Evolutionary conservation across 2,329 filamentous ascomycete species (phyloP).

Genomic region (Penicillium sp.): DNA sequence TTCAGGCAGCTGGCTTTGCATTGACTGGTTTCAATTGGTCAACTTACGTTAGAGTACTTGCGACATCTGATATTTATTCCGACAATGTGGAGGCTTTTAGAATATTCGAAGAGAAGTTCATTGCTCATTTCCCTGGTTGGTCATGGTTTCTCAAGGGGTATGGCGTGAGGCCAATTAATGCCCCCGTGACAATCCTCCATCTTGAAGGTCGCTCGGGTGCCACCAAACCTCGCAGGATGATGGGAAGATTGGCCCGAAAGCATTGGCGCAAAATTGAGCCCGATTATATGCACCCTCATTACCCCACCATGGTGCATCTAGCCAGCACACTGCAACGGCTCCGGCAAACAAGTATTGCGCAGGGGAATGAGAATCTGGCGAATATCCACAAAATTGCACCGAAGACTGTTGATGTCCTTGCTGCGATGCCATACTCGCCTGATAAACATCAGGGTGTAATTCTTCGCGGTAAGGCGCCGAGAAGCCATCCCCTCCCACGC

Average conservation of each 20-base stretch:
- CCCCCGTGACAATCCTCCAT: slow-evolving; percentile 28
- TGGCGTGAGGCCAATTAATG: slow-evolving; percentile 27
- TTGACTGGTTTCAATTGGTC: slow-evolving; percentile 81
- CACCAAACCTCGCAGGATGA: slow-evolving; percentile 19
- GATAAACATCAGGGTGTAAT: slow-evolving; percentile 42
- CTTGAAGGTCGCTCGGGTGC: slow-evolving; percentile 26
- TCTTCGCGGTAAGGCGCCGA: slow-evolving; percentile 31
- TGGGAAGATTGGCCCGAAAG: slow-evolving; percentile 30
- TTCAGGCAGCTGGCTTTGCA: slow-evolving; percentile 65
- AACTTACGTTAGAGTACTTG: slow-evolving; percentile 66
- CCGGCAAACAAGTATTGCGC: slow-evolving; percentile 33
- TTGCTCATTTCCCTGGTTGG: slow-evolving; percentile 79
- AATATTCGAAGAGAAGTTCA: slow-evolving; percentile 73
- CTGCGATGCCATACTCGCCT: slow-evolving; percentile 37
- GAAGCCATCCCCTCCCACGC: neutral
- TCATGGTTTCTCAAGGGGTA: slow-evolving; percentile 33
- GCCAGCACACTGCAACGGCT: slow-evolving; percentile 39
- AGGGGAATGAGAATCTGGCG: slow-evolving; percentile 30
- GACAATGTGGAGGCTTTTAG: slow-evolving; percentile 61
- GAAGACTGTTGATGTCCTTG: slow-evolving; percentile 35
- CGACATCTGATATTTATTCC: slow-evolving; percentile 55
- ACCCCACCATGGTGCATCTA: slow-evolving; percentile 44
- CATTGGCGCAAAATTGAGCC: slow-evolving; percentile 39
- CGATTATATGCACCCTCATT: slow-evolving; percentile 43
- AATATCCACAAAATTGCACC: slow-evolving; percentile 31